A percentile compares a stretch with the other conserved stretches of the same genome.
These are phyloP conservation scores for Aspergillus sp. DNA, from an alignment of 2,329 filamentous ascomycete genomes.

Conservation along the genomic window DNA sequence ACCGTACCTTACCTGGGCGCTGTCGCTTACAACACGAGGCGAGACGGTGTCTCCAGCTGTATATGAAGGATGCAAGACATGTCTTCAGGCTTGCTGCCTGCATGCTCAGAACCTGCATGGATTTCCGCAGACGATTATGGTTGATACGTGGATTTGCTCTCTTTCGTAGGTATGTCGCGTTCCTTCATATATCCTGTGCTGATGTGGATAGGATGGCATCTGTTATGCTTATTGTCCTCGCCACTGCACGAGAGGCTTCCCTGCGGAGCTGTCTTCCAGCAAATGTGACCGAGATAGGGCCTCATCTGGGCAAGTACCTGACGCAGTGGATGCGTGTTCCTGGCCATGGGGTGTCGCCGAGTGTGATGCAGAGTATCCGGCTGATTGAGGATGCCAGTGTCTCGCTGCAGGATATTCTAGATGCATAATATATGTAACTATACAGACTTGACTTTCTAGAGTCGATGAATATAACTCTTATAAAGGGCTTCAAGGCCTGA, in stretches of 20 bases:
- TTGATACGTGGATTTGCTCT: slow-evolving; percentile 58
- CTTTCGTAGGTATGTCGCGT: slow-evolving; percentile 41
- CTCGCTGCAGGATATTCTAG: background rate
- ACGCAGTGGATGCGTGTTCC: slow-evolving; percentile 44
- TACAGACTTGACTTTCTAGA: too few relatives aligned
- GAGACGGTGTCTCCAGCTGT: slow-evolving; percentile 33
- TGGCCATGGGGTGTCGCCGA: slow-evolving; percentile 45
- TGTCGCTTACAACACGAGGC: slow-evolving; percentile 39
- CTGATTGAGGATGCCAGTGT: slow-evolving; percentile 41
- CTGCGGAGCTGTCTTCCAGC: slow-evolving; percentile 41
- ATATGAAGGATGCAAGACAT: slow-evolving; percentile 45
- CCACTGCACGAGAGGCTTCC: slow-evolving; percentile 43
- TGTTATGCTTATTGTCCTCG: slow-evolving; percentile 51
- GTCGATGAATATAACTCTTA: too few relatives aligned
- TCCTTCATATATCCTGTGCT: too few relatives aligned
- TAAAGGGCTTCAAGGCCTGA: too few relatives aligned
- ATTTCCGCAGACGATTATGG: slow-evolving; percentile 52
- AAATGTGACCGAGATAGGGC: slow-evolving; percentile 42
- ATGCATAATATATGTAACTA: too few relatives aligned
- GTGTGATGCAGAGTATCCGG: slow-evolving; percentile 48
- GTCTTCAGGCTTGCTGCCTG: slow-evolving; percentile 49
- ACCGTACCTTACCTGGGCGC: slow-evolving; percentile 53
- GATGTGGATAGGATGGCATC: slow-evolving; percentile 46
- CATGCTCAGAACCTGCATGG: slow-evolving; percentile 52
- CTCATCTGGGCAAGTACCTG: slow-evolving; percentile 44